Conservation (phyloP, 208 protist species). For the Trypanosomatidae sp. region DNA sequence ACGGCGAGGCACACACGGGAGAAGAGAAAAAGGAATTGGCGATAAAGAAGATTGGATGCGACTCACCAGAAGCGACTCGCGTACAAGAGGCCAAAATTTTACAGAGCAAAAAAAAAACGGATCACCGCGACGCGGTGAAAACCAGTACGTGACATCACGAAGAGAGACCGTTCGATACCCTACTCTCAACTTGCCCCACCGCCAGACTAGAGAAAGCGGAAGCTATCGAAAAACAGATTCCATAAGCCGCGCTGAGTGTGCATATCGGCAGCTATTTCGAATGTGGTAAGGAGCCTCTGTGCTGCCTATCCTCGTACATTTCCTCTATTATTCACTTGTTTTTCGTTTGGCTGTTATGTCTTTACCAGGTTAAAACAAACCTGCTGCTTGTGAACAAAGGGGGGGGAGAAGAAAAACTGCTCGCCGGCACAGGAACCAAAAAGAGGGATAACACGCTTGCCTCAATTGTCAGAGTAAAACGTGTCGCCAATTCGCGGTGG, state of each 20-base stretch:
- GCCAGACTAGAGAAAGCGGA: neutral
- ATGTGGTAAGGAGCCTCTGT: neutral
- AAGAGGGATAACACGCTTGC: neutral
- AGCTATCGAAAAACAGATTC: neutral
- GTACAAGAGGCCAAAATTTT: neutral
- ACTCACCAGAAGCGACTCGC: neutral
- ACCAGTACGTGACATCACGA: neutral
- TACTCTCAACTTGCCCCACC: neutral
- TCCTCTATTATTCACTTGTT: neutral
- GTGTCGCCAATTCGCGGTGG: neutral
- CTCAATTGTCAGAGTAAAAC: neutral
- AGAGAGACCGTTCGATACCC: neutral
- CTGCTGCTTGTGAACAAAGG: slow-evolving; percentile 8
- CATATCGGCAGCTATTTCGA: neutral
- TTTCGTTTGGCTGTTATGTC: neutral
- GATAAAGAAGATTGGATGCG: neutral
- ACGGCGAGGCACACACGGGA: neutral
- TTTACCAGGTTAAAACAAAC: slow-evolving; percentile 3
- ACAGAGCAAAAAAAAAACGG: neutral
- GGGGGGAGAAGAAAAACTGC: neutral
- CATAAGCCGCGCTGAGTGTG: neutral
- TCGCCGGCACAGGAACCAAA: neutral
- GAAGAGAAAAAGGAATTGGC: neutral
- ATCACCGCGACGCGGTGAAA: neutral
- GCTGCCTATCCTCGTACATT: neutral